These are phyloP conservation scores for Vinca major DNA, from an alignment of 305 asterid species.

Conservation along the genomic window DNA sequence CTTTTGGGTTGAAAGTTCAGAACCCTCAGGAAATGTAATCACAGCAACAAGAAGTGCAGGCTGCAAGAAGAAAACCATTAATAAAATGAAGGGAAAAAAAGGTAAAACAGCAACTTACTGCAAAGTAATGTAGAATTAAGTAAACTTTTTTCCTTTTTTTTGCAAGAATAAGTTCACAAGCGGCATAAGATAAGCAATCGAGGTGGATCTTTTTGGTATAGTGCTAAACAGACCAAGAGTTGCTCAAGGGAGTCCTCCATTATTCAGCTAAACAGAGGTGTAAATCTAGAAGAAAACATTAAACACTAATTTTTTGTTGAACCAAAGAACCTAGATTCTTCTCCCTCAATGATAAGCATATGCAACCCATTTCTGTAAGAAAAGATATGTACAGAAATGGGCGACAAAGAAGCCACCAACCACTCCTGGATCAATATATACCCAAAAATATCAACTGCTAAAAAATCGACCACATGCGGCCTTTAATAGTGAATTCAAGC, in stretches of 20 bases:
- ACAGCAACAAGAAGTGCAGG: conserved; percentile 75
- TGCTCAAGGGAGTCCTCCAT: neutral
- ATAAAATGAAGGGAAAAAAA: conserved; percentile 10
- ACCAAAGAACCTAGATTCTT: neutral
- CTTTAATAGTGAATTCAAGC: neutral
- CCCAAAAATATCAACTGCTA: neutral
- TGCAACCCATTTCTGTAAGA: neutral
- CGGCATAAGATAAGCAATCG: neutral
- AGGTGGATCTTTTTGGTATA: neutral
- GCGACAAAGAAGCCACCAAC: neutral
- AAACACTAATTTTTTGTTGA: neutral
- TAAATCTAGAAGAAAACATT: neutral
- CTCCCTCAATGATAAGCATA: neutral
- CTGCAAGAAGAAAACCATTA: conserved; percentile 28
- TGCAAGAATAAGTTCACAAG: neutral
- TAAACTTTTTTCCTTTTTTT: neutral
- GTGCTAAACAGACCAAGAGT: neutral
- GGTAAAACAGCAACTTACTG: conserved; percentile 2
- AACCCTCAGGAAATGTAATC: conserved; percentile 34
- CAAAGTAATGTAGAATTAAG: neutral
- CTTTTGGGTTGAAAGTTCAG: conserved; percentile 26
- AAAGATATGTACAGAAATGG: neutral
- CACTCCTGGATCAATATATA: neutral
- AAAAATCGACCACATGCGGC: neutral
- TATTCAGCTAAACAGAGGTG: neutral